Percentiles rank a stretch among this genome's conserved stretches.
Evolutionary conservation across 257 asterid genomes (phyloP).

Genomic region (Fraxinus americana): DNA sequence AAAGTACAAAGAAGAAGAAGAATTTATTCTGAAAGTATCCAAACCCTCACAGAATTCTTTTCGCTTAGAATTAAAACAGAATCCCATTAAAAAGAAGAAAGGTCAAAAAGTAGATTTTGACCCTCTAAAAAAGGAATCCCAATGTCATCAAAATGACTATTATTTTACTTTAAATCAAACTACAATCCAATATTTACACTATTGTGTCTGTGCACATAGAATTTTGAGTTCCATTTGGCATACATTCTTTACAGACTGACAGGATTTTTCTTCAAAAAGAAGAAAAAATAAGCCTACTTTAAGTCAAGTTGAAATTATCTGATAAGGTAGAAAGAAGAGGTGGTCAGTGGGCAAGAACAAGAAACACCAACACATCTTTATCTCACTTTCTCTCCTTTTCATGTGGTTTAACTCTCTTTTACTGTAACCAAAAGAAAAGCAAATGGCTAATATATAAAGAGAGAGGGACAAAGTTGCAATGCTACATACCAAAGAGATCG

Average conservation of each 20-base stretch:
- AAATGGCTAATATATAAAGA: constrained; percentile 15
- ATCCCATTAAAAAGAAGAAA: background rate
- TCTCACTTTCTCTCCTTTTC: constrained; percentile 79
- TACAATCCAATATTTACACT: too few species aligned
- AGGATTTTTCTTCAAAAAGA: background rate
- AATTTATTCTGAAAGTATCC: too few species aligned
- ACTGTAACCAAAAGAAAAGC: constrained; percentile 38
- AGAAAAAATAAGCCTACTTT: background rate
- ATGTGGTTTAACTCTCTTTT: constrained; percentile 43
- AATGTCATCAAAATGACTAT: background rate
- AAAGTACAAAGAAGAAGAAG: too few species aligned
- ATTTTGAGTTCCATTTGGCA: background rate
- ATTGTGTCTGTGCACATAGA: too few species aligned
- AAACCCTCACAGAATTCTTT: too few species aligned
- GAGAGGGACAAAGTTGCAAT: background rate
- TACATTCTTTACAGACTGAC: background rate
- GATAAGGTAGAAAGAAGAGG: background rate
- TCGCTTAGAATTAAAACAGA: background rate
- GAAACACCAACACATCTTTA: constrained; percentile 51
- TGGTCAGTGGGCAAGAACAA: constrained; percentile 28
- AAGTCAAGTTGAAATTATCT: background rate
- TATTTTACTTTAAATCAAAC: too few species aligned
- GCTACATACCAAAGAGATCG: too few species aligned
- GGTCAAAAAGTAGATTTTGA: background rate
- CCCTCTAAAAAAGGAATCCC: background rate